Conservation (phyloP, 2,329 filamentous ascomycete genomes). For the Paraconiothyrium brasiliense region DNA sequence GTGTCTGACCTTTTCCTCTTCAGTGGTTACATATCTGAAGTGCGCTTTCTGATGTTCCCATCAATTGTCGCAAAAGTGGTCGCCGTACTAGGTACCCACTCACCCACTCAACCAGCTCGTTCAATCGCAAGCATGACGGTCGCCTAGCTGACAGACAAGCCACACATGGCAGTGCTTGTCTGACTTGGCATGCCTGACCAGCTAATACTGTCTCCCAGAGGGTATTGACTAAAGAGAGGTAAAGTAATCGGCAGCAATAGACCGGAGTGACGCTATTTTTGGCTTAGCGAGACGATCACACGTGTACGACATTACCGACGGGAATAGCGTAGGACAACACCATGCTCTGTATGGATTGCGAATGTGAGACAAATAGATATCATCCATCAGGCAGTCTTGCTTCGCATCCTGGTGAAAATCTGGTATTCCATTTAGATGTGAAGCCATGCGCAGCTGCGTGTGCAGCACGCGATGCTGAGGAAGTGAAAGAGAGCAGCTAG, state of each 20-base stretch:
- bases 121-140: not conserved
- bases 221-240: not conserved
- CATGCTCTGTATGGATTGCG: no score
- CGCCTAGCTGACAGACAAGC: not conserved
- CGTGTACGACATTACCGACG: not conserved
- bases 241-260: slow-evolving; percentile 5
- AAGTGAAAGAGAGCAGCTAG: not conserved
- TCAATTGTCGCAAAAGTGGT: not conserved
- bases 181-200: not conserved
- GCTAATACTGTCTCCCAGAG: not conserved
- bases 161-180: not conserved
- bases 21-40: no score
- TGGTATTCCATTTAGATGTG: no score
- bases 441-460: no score
- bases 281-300: not conserved
- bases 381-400: no score
- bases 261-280: slow-evolving; percentile 3
- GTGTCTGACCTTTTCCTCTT: no score
- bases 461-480: no score
- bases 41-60: not conserved
- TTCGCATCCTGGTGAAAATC: no score
- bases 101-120: not conserved
- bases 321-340: not conserved
- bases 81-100: not conserved
- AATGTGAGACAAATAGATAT: no score